These are phyloP conservation scores for Kodamaea hsintzibuensis DNA, from an alignment of 805 yeast species.

Conservation along the genomic window DNA sequence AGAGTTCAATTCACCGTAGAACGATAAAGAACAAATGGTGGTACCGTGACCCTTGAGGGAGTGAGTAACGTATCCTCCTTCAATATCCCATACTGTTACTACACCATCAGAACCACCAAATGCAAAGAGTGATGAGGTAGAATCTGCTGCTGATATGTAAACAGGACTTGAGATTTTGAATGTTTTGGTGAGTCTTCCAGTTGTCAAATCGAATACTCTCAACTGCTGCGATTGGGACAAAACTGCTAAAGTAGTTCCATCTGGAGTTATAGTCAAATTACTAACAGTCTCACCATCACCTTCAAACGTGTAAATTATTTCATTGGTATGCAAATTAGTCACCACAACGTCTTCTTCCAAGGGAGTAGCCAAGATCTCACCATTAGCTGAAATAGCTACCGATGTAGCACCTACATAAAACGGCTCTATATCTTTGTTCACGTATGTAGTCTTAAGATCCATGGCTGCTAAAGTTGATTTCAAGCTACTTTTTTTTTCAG, in stretches of 20 bases:
- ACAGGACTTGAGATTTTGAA: conserved; percentile 77
- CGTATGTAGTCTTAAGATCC: conserved; percentile 42
- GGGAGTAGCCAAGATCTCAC: conserved; percentile 69
- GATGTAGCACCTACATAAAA: conserved; percentile 84
- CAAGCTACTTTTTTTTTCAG: conserved; percentile 8
- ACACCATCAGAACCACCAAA: conserved; percentile 96
- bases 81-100: conserved; percentile 89
- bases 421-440: conserved; percentile 62
- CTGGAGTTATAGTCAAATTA: conserved; percentile 72
- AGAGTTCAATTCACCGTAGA: conserved; percentile 71
- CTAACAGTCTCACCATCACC: conserved; percentile 88
- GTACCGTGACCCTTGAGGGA: conserved; percentile 92
- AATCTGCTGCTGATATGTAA: conserved; percentile 73
- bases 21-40: conserved; percentile 70
- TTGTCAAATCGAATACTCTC: conserved; percentile 56
- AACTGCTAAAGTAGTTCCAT: conserved; percentile 66
- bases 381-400: conserved; percentile 62
- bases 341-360: conserved; percentile 74
- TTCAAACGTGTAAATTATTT: conserved; percentile 58
- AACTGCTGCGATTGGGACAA: conserved; percentile 84
- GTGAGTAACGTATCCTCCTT: conserved; percentile 85
- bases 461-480: conserved; percentile 7
- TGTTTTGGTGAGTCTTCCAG: conserved; percentile 43
- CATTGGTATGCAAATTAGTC: conserved; percentile 60
- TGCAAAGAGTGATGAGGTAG: conserved; percentile 82